These are phyloP conservation scores for Kluyveromyces wickerhamii DNA, from an alignment of 805 yeast species.

Conservation along the genomic window DNA sequence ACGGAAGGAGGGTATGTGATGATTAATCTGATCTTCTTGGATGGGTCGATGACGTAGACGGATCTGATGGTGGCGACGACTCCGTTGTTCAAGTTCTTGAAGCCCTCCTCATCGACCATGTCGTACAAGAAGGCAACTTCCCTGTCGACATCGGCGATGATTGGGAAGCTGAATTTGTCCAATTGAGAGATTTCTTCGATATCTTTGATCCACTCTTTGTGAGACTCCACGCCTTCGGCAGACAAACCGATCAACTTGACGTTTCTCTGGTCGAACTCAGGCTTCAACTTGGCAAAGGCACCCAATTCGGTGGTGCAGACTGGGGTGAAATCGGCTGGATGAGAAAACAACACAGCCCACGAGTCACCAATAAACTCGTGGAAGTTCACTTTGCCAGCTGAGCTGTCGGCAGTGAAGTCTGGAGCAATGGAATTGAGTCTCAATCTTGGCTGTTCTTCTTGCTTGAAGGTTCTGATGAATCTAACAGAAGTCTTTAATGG, in stretches of 20 bases:
- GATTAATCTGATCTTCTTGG: constrained; percentile 78
- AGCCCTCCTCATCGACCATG: constrained; percentile 82
- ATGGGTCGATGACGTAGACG: constrained; percentile 85
- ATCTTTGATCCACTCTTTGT: constrained; percentile 82
- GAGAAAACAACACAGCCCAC: constrained; percentile 87
- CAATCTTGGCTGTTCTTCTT: constrained; percentile 50
- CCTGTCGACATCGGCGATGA: constrained; percentile 80
- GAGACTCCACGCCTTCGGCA: constrained; percentile 74
- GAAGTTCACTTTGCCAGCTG: constrained; percentile 77
- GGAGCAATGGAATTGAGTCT: constrained; percentile 84
- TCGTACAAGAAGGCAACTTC: constrained; percentile 79
- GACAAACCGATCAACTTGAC: constrained; percentile 86
- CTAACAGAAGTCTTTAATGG: constrained; percentile 23
- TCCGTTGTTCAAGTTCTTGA: constrained; percentile 64
- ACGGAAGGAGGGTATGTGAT: constrained; percentile 88
- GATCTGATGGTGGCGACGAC: constrained; percentile 84
- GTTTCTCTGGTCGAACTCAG: constrained; percentile 78
- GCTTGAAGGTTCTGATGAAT: constrained; percentile 40
- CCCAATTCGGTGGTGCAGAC: constrained; percentile 96
- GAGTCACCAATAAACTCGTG: constrained; percentile 79
- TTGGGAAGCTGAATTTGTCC: constrained; percentile 74
- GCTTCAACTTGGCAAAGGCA: constrained; percentile 83
- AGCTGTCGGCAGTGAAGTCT: constrained; percentile 75
- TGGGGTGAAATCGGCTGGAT: constrained; percentile 95
- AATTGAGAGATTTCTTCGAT: constrained; percentile 76